phyloP scores from a whole-genome alignment of 1,284 basidiomycete genomes.

The Trichosporon sp. region DNA sequence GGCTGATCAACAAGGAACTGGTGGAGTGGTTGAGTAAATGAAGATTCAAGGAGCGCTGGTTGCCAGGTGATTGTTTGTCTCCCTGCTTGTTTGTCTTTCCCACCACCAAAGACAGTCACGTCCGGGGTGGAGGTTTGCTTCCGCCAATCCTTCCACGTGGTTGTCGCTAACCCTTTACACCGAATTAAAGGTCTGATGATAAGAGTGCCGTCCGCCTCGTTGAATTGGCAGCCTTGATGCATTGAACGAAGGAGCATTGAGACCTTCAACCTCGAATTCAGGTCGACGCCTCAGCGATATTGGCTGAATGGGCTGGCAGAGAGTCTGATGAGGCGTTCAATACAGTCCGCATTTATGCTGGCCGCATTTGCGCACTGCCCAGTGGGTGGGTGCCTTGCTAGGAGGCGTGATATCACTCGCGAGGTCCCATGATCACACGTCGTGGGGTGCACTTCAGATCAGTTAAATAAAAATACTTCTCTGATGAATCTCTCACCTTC shows the following conservation, averaged over 20 bases:
- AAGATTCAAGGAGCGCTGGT: background rate
- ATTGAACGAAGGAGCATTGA: background rate
- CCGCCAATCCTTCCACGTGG: background rate
- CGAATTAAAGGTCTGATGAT: background rate
- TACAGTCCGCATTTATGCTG: background rate
- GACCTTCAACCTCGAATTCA: background rate
- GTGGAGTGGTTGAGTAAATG: background rate
- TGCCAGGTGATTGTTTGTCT: background rate
- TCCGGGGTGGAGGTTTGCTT: background rate
- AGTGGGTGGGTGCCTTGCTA: background rate
- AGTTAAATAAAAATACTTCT: no score
- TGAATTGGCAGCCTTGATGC: background rate
- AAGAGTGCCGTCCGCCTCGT: background rate
- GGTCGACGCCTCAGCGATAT: background rate
- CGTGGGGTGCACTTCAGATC: no score
- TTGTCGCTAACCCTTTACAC: background rate
- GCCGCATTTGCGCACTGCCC: background rate
- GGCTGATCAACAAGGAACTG: background rate
- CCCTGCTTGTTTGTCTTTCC: background rate
- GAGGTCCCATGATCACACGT: background rate
- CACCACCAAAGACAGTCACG: constrained; percentile 4
- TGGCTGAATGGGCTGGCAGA: background rate
- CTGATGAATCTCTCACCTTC: background rate
- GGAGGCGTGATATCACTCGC: background rate
- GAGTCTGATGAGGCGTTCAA: background rate